Evolutionary conservation across 1,284 basidiomycete species (phyloP), one percentile per base, ranked within the genome.

Genomic region (Tetrapyrgos nigripes): DNA sequence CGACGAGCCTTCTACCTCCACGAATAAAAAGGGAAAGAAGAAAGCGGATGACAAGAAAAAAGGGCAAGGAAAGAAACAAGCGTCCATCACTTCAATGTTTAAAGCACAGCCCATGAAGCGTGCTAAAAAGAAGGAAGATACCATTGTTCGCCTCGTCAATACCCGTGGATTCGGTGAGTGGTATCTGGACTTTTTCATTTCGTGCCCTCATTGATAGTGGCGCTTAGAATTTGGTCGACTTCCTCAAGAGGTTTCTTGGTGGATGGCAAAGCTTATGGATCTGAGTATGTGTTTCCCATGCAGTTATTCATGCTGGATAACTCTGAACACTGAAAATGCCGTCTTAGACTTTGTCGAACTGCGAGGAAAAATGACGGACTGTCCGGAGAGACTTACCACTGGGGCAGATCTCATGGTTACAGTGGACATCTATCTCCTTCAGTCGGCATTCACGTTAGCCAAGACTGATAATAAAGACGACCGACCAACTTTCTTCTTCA

Each of bases 191-290:
- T 29, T 26, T 19, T 47, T 4, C 27, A 26, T 29, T 5, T 29
- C 14, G n/a, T 29, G 46, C 35, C n/a, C 21, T 27, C 51, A 43
- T 17, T n/a, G 24, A 35, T 53, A n/a, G 37, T 45, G 21, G n/a
- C 62, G 64, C 60, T 33, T 65, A 89, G 92, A 91, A 66, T 89
- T 92, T 64, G 91, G 88, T 11, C 81, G 91, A 31, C 71, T 93
- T 24, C 86, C 89, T 0, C 85, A 85, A 58, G 85, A 90, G 44
- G 76, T 84, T 24, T 83, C 90, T 8, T 78, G 79, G 60, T 93
- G 90, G 91, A 79, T 91, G 10, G 83, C 87, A 24, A 86, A 81
- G 61, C 74, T 94, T 10, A 73, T 93, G n/a, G 92, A 93, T 64
- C 76, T 87, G 49, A 82, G 88, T 89, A 62, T 47, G 76, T 66